Evolutionary conservation across 768 basidiomycete species (phyloP), one percentile per base, ranked within the genome.

Genomic region (Collybia nuda): DNA sequence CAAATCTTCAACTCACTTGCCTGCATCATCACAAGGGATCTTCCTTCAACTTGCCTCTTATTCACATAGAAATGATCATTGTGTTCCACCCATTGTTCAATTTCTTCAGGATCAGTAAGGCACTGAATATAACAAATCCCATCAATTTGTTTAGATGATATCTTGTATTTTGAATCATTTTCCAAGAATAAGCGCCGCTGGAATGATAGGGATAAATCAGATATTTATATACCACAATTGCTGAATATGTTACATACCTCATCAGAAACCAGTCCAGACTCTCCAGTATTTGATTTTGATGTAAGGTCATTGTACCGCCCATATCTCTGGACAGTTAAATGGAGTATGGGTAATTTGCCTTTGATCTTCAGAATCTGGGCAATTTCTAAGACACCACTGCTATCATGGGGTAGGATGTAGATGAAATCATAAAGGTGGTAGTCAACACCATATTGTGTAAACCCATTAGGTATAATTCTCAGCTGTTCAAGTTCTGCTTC

Each of bases 401-500:
- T 55, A 12, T 57, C 49, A 29, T 64, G 52, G 14, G 67, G 66
- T 36, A 70, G 73, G 35, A 86, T 46, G 58, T 86, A 89, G 8
- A 87, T 74, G 52, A 81, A 88, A 53, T 89, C 88, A 40, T 74
- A 44, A 7, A 68, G 47, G 56, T 89, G 88, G 59, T 82, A 90
- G 0, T 60, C 54, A 8, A 70, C 61, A 2, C 78, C 78, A 37
- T 70, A 60, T 12, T 75, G 67, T 2, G 73, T 58, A 22, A 76
- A 67, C 5, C 75, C 76, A 38, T 65, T 65, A 0, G 63, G 61
- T 32, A 66, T 60, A 9, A 59, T 55, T 12, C 64, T 58, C 26
- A 73, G 57, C 14, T 56, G 51, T 9, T 59, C 44, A 4, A 56
- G 40, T 5, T 58, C 47, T 2, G 69, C 58, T 22, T 62, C 48